phyloP scores from a whole-genome alignment of 139 green algal species.

The Pleodorina starrii region DNA sequence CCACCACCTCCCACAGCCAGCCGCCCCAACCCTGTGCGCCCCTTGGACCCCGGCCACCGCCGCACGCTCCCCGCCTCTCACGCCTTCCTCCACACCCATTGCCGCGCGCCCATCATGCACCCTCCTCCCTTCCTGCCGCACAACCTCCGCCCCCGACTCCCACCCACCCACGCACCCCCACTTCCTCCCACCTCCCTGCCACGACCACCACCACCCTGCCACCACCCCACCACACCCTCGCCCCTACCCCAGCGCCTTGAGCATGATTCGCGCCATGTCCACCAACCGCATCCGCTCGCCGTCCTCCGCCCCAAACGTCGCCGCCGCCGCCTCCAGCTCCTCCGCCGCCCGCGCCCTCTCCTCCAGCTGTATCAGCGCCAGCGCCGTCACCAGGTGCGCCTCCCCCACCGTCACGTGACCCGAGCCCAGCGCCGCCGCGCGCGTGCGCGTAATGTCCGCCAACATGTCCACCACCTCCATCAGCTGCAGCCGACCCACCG shows the following conservation, averaged over 20 bases:
- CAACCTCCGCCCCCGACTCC: too few species aligned
- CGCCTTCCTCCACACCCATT: too few species aligned
- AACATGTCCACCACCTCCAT: constrained; percentile 86
- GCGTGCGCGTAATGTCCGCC: constrained; percentile 67
- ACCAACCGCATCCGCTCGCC: constrained; percentile 54
- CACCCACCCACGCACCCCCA: too few species aligned
- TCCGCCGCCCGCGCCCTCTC: constrained; percentile 59
- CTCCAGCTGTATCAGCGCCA: constrained; percentile 77
- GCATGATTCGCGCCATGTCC: constrained; percentile 64
- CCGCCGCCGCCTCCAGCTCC: constrained; percentile 56
- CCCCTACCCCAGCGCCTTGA: constrained; percentile 40
- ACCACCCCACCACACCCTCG: background rate
- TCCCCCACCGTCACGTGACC: constrained; percentile 66
- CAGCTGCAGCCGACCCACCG: constrained; percentile 75
- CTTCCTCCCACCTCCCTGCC: too few species aligned
- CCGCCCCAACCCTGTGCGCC: too few species aligned
- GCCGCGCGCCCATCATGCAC: background rate
- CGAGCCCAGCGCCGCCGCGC: constrained; percentile 49
- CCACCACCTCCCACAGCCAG: too few species aligned
- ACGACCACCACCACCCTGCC: too few species aligned
- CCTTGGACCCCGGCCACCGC: too few species aligned
- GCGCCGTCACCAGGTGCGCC: constrained; percentile 62
- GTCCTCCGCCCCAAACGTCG: constrained; percentile 20
- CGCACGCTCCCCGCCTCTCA: too few species aligned
- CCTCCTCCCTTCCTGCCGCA: too few species aligned